Conservation (phyloP, 2,329 filamentous ascomycete genomes). For the Venturia nashicola region DNA sequence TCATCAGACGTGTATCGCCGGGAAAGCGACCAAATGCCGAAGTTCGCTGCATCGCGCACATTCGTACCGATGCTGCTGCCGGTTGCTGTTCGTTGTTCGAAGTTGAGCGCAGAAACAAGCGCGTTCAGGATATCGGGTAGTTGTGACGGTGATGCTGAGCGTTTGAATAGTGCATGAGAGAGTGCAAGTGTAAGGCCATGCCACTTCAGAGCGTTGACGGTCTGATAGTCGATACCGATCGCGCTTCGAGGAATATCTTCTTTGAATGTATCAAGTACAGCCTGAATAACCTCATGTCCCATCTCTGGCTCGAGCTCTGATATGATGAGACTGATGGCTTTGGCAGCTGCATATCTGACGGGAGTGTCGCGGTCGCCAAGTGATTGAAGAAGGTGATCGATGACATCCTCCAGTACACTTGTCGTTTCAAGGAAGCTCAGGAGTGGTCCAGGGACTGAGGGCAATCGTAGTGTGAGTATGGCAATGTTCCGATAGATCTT, state of each 20-base stretch:
- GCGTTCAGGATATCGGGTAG: conserved; percentile 65
- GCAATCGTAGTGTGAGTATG: conserved; percentile 51
- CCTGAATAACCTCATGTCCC: conserved; percentile 77
- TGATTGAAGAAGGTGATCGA: conserved; percentile 67
- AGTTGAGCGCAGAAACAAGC: conserved; percentile 67
- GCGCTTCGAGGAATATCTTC: conserved; percentile 48
- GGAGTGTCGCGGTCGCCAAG: conserved; percentile 83
- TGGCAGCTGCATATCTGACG: conserved; percentile 81
- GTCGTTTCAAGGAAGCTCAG: conserved; percentile 24
- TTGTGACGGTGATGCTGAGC: conserved; percentile 59
- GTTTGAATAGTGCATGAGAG: conserved; percentile 73
- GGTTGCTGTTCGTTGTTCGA: conserved; percentile 77
- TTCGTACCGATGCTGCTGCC: conserved; percentile 77
- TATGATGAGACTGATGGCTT: conserved; percentile 78
- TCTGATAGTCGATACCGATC: conserved; percentile 50
- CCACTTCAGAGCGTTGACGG: conserved; percentile 76
- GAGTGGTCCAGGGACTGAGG: conserved; percentile 35
- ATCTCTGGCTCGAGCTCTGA: conserved; percentile 68
- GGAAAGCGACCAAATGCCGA: conserved; percentile 87
- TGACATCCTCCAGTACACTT: conserved; percentile 57
- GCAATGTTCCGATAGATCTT: conserved; percentile 72
- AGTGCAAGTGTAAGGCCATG: conserved; percentile 84
- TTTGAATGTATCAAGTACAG: conserved; percentile 57
- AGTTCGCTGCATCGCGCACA: conserved; percentile 89
- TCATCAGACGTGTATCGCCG: conserved; percentile 75